Evolutionary conservation across 148 eudicot species (phyloP).

Genomic region (Heliosperma pusillum): DNA sequence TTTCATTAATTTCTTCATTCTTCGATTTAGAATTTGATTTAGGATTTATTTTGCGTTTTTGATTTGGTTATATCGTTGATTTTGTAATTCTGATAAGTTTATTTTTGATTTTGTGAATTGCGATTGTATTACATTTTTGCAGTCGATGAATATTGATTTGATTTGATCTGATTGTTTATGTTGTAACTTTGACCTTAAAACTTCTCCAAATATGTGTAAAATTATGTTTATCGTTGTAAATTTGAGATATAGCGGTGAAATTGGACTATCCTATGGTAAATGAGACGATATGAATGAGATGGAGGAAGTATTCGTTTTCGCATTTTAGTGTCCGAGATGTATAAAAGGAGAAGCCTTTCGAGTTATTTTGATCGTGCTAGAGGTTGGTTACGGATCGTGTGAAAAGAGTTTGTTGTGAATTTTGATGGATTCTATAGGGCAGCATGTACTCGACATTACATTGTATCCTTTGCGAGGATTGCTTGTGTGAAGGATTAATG

Average conservation of each 20-base stretch:
- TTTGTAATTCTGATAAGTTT: not conserved
- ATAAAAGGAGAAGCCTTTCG: not conserved
- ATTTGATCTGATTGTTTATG: not conserved
- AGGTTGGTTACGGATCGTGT: no score
- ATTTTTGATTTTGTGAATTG: no score
- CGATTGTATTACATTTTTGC: not conserved
- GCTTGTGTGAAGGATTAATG: no score
- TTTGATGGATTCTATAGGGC: no score
- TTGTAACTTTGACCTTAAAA: not conserved
- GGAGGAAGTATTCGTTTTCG: no score
- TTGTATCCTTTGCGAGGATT: not conserved
- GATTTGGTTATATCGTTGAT: not conserved
- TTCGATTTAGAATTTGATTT: conserved; percentile 15
- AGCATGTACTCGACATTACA: not conserved
- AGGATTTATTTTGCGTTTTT: not conserved
- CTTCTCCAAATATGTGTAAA: no score
- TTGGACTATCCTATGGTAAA: no score
- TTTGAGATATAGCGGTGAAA: no score
- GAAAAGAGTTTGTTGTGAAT: no score
- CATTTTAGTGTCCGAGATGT: not conserved
- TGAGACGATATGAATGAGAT: no score
- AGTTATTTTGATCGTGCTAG: no score
- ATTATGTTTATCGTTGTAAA: no score
- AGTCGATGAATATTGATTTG: not conserved
- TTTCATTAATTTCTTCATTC: not conserved